Conservation (phyloP, 106 monocot species). For the Iris macrosiphon region DNA sequence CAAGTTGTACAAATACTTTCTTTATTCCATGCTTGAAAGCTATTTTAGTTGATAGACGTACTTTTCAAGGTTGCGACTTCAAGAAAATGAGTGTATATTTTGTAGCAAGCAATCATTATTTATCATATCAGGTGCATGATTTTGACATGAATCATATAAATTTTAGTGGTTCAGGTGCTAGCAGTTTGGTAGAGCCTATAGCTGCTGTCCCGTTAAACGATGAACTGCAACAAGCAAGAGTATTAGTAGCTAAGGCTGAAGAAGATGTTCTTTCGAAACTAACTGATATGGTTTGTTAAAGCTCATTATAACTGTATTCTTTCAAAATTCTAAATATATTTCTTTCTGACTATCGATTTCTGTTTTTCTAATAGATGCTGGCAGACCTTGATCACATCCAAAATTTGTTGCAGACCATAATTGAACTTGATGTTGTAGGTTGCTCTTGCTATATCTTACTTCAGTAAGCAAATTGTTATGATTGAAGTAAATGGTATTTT, state of each 20-base stretch:
- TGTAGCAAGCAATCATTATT: neutral
- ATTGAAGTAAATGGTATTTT: neutral
- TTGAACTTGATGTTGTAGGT: slow-evolving; percentile 68
- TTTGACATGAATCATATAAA: slow-evolving; percentile 1
- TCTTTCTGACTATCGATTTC: neutral
- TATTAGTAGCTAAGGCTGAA: slow-evolving; percentile 58
- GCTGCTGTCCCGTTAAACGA: slow-evolving; percentile 74
- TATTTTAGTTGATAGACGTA: neutral
- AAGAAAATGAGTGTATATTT: neutral
- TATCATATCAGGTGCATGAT: too few species aligned
- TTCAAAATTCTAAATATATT: slow-evolving; percentile 1
- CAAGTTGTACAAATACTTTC: neutral
- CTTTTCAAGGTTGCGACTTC: neutral
- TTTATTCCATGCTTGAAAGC: neutral
- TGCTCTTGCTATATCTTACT: slow-evolving; percentile 5
- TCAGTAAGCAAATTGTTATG: too few species aligned
- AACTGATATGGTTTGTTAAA: slow-evolving; percentile 60
- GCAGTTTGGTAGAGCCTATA: slow-evolving; percentile 62
- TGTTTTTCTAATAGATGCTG: slow-evolving; percentile 41
- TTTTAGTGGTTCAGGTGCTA: slow-evolving; percentile 56
- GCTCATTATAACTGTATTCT: neutral
- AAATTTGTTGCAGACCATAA: slow-evolving; percentile 28
- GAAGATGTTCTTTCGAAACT: slow-evolving; percentile 61
- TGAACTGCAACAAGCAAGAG: slow-evolving; percentile 61
- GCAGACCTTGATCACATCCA: slow-evolving; percentile 49